phyloP scores from a whole-genome alignment of 2,329 filamentous ascomycete genomes.

The Verticillium tricorpus region DNA sequence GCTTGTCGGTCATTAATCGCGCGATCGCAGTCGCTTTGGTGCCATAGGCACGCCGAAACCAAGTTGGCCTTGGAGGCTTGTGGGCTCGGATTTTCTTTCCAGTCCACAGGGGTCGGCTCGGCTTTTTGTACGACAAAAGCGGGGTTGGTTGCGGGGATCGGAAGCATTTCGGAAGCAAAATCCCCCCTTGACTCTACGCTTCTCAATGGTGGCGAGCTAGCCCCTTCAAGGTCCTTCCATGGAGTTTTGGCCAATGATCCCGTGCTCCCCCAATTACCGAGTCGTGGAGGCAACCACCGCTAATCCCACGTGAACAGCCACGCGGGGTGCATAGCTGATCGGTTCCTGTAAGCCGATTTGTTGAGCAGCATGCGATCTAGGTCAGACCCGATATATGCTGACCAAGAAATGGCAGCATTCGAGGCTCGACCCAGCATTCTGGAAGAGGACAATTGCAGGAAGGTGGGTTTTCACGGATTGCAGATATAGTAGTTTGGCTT shows the following conservation, averaged over 20 bases:
- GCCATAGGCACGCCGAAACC: background rate
- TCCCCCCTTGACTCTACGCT: background rate
- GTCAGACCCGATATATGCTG: background rate
- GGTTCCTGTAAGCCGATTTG: background rate
- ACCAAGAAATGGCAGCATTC: background rate
- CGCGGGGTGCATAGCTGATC: background rate
- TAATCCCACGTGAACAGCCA: background rate
- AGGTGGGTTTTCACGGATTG: background rate
- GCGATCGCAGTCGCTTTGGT: background rate
- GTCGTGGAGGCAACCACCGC: background rate
- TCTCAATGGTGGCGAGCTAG: background rate
- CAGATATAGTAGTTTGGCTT: too few relatives aligned
- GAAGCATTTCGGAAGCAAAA: background rate
- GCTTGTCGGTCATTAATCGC: background rate
- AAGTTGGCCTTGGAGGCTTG: background rate
- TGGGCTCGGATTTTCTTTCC: background rate
- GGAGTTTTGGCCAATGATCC: background rate
- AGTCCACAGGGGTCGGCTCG: background rate
- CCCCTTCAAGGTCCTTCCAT: background rate
- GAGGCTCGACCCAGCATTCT: background rate
- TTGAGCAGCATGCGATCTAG: background rate
- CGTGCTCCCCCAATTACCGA: background rate
- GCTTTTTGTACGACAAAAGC: background rate
- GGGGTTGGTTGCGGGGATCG: background rate
- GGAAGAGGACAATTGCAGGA: background rate